phyloP scores from a whole-genome alignment of 352 stramenopile species.

The Globisporangium mamillatum region DNA sequence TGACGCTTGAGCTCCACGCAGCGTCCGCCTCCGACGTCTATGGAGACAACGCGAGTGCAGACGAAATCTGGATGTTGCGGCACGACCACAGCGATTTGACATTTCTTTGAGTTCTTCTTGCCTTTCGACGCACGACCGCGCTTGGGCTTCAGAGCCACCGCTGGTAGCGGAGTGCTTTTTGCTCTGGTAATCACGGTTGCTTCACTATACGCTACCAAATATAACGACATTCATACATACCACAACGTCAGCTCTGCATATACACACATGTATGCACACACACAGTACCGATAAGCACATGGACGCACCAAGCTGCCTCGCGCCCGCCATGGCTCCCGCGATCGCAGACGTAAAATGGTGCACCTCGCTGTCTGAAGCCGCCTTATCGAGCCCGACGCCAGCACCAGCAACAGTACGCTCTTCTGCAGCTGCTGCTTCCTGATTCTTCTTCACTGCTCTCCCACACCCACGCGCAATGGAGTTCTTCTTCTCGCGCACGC shows the following conservation, averaged over 20 bases:
- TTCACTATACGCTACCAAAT: constrained; percentile 40
- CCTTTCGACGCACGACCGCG: neutral
- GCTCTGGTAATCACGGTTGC: constrained; percentile 23
- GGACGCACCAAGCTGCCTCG: constrained; percentile 32
- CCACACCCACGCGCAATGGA: neutral
- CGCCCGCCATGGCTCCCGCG: constrained; percentile 46
- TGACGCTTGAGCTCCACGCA: constrained; percentile 34
- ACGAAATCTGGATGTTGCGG: constrained; percentile 16
- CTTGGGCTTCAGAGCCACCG: neutral
- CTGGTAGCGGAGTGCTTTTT: neutral
- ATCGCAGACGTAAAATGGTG: constrained; percentile 38
- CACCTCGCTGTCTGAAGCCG: neutral
- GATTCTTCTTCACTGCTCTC: neutral
- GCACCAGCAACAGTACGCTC: neutral
- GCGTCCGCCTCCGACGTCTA: constrained; percentile 23
- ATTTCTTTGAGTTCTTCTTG: constrained; percentile 9
- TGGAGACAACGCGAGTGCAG: constrained; percentile 26
- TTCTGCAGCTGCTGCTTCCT: neutral
- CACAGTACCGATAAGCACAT: neutral
- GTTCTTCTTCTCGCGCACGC: neutral
- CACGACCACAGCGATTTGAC: neutral
- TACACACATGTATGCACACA: neutral
- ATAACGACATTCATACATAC: neutral
- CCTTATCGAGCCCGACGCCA: neutral
- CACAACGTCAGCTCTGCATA: neutral